Conservation (phyloP, 805 yeast species). For the Wickerhamiella occidentalis region DNA sequence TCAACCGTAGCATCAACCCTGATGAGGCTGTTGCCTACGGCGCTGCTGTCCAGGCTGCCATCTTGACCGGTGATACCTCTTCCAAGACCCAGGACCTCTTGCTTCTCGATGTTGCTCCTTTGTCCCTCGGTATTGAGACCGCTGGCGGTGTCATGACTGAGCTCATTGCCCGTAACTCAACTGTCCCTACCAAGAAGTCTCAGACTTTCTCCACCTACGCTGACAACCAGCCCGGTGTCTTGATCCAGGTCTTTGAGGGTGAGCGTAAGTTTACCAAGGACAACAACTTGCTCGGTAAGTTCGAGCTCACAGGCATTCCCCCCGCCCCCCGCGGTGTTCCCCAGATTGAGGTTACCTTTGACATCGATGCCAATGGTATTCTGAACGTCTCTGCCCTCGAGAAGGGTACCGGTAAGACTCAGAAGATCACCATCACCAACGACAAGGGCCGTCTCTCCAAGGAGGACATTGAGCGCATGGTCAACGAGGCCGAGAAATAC, state of each 20-base stretch:
- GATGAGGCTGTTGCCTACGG: conserved; percentile 99
- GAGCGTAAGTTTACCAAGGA: conserved; percentile 86
- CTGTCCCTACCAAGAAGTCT: conserved; percentile 98
- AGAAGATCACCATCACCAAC: conserved; percentile 97
- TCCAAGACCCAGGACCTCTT: conserved; percentile 91
- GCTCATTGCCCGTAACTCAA: conserved; percentile 98
- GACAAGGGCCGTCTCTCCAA: conserved; percentile 97
- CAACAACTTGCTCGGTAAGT: conserved; percentile 96
- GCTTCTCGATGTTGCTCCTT: conserved; percentile 94
- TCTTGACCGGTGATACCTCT: conserved; percentile 84
- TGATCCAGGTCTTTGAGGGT: conserved; percentile 99
- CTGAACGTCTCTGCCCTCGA: conserved; percentile 97
- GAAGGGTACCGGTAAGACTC: conserved; percentile 96
- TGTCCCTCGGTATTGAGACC: conserved; percentile 98
- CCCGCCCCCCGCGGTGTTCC: conserved; percentile 99
- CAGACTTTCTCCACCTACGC: conserved; percentile 98
- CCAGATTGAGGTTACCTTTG: conserved; percentile 96
- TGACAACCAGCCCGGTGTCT: conserved; percentile 97
- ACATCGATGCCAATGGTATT: conserved; percentile 99
- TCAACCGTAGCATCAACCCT: conserved; percentile 94
- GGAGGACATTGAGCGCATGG: conserved; percentile 97
- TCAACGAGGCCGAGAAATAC: conserved; percentile 97
- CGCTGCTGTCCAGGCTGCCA: conserved; percentile 99
- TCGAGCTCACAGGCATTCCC: conserved; percentile 95
- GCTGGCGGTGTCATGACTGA: conserved; percentile 99